Base-by-base conservation (phyloP, 352 stramenopile genomes). In the Peronospora tabacina region DNA sequence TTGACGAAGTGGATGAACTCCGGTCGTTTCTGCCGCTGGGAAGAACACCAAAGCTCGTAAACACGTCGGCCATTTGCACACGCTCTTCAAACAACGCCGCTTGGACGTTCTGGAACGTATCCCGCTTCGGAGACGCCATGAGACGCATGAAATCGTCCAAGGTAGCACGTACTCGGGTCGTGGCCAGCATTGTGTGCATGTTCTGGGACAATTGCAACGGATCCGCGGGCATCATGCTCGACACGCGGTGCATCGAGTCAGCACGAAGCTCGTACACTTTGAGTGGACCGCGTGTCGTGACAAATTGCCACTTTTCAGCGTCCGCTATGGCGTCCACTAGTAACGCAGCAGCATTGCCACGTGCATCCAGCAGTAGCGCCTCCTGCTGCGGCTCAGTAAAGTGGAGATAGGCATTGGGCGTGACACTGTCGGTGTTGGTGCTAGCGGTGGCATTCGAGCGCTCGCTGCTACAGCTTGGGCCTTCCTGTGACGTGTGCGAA, bases 131-230 rank as follows among this genome's bases (percentile, higher is more conserved):
- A 13, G 68, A 68, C 16, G 72, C 65, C 44, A 83, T 59, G 24
- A 78, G 55, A 9, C 60, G 62, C 72, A 87, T 87, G 45, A 87
- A 87, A 24, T 85, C 75, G 51, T 87, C 75, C 17, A 87, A 58
- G 9, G 64, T 64, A 12, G 72, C 64, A 10, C 71, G 68, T 19
- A 87, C 72, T 33, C 73, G 75, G 19, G 75, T 85, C 15, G 63
- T 59, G 2, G 59, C 75, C 13, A 87, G 47, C 52, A 87, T 72
- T 7, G 75, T 81, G 50, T 85, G 64, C 45, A 67, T 73, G 19
- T 72, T 56, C 5, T 49, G 49, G 3, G 53, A 15, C 10, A 81
- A 49, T 20, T 66, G 61, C 17, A 53, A 20, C 19, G 52, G 26
- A 26, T 69, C 49, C 0, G 63, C 26, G 0, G 70, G 71, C 36